Base-by-base conservation (phyloP, 495 filamentous ascomycete species). In the Penicillium daleae region DNA sequence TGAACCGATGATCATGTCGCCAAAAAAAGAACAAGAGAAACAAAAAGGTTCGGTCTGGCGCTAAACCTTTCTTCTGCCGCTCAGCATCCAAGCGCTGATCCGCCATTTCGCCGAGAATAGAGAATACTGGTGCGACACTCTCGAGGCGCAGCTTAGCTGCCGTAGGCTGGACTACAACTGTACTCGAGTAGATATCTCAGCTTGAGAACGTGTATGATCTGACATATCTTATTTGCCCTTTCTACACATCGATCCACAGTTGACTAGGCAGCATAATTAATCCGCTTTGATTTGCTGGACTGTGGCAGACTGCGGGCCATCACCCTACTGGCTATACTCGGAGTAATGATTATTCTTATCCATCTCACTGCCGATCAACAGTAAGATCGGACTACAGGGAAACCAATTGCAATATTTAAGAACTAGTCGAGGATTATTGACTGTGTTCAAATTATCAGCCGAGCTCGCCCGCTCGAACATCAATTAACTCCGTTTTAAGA, bases 191-290 rank as follows among this genome's bases (percentile, higher is more conserved):
- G n/a, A n/a, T n/a, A n/a, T n/a, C n/a, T 46, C 46, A 27, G 10
- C 13, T 24, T 13, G 13, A 29, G 46, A 29, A 50, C 22, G 46
- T 50, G 46, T 27, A 2, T 6, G 13, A 50, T 50, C 22, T n/a
- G 22, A 21, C 46, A 29, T 29, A 50, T 50, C 46, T 50, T 5
- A 50, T 29, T 50, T 50, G 46, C 26, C 24, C n/a, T n/a, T n/a
- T n/a, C 22, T n/a, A 12, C 19, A 2, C 40, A 50, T 21, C 42
- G 46, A n/a, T 50, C 46, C 46, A 50, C 46, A 29, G 27, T 6
- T n/a, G 29, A 54, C 9, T 54, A 63, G 48, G 56, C 48, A 59
- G 56, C 55, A 57, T 57, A 15, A 57, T 60, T 60, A 44, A 26
- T 17, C 31, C 17, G 9, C 51, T 8, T 13, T 27, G 17, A 52